Conservation (phyloP, 768 basidiomycete genomes). For the Boletales sp. region DNA sequence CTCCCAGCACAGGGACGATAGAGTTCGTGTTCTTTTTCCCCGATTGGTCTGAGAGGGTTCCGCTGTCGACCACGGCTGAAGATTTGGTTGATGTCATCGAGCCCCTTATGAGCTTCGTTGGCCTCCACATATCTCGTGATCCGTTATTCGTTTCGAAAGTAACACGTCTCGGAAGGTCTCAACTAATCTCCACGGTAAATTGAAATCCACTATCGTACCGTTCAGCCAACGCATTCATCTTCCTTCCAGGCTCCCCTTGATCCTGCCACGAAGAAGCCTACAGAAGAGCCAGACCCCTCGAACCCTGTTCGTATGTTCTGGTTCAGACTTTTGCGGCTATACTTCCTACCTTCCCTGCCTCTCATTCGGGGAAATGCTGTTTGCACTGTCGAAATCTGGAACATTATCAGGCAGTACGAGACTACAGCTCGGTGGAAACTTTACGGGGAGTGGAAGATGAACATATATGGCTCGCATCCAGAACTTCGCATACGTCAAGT, state of each 20-base stretch:
- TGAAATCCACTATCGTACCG: background rate
- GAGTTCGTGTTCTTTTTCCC: constrained; percentile 92
- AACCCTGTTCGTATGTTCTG: constrained; percentile 75
- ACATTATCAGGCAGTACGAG: constrained; percentile 76
- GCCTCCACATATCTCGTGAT: constrained; percentile 78
- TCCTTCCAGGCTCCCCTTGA: constrained; percentile 44
- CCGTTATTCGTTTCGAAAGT: constrained; percentile 76
- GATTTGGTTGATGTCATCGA: constrained; percentile 76
- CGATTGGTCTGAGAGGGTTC: constrained; percentile 71
- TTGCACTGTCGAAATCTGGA: constrained; percentile 91
- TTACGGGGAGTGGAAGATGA: constrained; percentile 93
- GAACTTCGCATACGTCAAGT: constrained; percentile 76
- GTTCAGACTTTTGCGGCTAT: constrained; percentile 74
- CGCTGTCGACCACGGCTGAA: constrained; percentile 56
- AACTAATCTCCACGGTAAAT: constrained; percentile 54
- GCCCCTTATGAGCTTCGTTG: constrained; percentile 75
- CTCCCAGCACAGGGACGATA: constrained; percentile 68
- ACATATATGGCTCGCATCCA: constrained; percentile 68
- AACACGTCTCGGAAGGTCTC: constrained; percentile 68
- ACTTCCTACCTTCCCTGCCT: constrained; percentile 84
- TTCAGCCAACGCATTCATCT: constrained; percentile 4
- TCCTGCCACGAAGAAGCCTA: constrained; percentile 56
- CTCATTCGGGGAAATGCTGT: constrained; percentile 84
- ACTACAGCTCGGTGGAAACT: constrained; percentile 81
- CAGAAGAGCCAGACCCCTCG: constrained; percentile 50